A percentile compares a stretch with the other conserved stretches of the same genome.
Evolutionary conservation across 2,329 filamentous ascomycete species (phyloP).

Genomic region (Fusarium zealandicum): DNA sequence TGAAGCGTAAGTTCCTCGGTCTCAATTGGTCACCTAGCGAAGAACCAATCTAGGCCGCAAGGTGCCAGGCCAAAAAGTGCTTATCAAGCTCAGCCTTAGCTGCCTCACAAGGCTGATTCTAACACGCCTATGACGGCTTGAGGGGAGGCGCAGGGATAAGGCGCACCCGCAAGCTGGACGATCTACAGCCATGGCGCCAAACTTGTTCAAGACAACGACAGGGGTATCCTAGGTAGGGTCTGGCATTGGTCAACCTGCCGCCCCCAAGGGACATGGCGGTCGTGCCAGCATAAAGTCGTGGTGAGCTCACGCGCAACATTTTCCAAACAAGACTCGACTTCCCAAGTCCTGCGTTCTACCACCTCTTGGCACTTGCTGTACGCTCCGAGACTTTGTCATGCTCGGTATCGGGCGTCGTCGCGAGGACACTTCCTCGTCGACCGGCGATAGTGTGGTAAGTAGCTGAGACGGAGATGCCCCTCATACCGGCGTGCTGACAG

Average conservation of each 20-base stretch:
- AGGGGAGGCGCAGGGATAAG: not conserved
- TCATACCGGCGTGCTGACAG: not conserved
- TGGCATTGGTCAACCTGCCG: constrained; percentile 1
- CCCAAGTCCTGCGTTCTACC: not conserved
- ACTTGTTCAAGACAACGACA: not conserved
- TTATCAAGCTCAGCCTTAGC: no score
- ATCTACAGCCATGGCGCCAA: not conserved
- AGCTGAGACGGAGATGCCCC: not conserved
- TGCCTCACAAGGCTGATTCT: no score
- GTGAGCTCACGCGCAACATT: not conserved
- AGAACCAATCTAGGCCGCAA: no score
- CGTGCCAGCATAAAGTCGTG: not conserved
- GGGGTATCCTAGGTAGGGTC: not conserved
- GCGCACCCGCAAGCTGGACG: not conserved
- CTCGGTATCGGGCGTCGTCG: constrained; percentile 15
- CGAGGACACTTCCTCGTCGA: not conserved
- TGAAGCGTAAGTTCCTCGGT: no score
- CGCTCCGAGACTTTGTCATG: not conserved
- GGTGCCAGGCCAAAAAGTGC: not conserved
- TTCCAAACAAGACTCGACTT: not conserved
- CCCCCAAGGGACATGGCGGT: not conserved
- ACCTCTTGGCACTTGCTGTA: not conserved
- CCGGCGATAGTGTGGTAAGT: not conserved
- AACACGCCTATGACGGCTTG: not conserved
- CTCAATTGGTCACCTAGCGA: no score